Evolutionary conservation across 2,329 filamentous ascomycete genomes (phyloP), one percentile per base, ranked within the genome.

Genomic region (Canariomyces notabilis): DNA sequence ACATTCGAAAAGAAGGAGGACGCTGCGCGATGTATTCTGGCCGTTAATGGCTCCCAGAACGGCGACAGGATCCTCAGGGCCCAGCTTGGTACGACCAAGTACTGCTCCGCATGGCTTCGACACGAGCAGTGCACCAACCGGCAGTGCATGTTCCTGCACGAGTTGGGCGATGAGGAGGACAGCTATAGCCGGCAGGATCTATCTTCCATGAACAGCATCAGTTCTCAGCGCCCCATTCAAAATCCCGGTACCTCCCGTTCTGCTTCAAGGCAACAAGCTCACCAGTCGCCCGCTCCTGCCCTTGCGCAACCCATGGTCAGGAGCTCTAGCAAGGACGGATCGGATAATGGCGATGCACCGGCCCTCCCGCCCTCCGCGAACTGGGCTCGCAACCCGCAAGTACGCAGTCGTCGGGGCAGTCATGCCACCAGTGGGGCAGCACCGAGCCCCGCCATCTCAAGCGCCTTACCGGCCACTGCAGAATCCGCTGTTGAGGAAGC

Each of bases 131-230:
- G 93, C 67, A 89, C 87, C 46, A 98, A 98, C 61, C 83, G 90
- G 42, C 91, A 93, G 53, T 98, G 93, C 72, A 98, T 96, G 80
- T 98, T 98, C 66, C 70, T 98, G 41, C 93, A 98, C 62, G 94
- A 98, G 67, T 87, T 93, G 32, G 94, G 93, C n/a, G 93, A 98
- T 61, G 93, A 96, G 58, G 91, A 93, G 56, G 91, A 97, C 61
- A 96, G 89, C 67, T 97, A 95, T 64, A 95, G 89, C 7, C 80
- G 93, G 38, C 89, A 96, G 64, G 91, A 96, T 65, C 70, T 97
- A 31, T 97, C 91, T 1, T 94, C 90, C 15, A 87, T 96, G 75
- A 97, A 96, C 60, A 91, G 87, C 50, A 83, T 89, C 46, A 87
- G 85, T 52, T 89, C 86, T 2, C 89, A 89, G 58, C 79, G 85